Percentiles rank a stretch among this genome's conserved stretches.
phyloP scores from a whole-genome alignment of 352 stramenopile genomes.

The Globisporangium cylindrosporum region DNA sequence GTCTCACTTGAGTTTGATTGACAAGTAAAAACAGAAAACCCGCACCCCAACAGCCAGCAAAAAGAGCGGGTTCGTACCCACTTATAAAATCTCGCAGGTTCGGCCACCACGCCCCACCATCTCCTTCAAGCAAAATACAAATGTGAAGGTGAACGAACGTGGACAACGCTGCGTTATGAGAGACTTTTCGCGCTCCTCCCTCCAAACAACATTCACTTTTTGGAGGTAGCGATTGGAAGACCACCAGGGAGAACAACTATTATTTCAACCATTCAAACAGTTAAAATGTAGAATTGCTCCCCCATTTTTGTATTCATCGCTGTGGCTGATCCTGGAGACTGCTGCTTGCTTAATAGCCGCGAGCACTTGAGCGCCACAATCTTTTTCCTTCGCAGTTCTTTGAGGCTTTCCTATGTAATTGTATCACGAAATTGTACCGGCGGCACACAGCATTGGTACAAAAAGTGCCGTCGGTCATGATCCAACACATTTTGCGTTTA shows the following conservation, averaged over 20 bases:
- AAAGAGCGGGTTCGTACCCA: slow-evolving; percentile 1
- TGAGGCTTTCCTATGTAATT: background rate
- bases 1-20: background rate
- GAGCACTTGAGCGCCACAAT: background rate
- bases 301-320: background rate
- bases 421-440: background rate
- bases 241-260: background rate
- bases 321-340: background rate
- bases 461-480: background rate
- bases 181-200: background rate
- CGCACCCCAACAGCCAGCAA: background rate
- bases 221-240: background rate
- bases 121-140: background rate
- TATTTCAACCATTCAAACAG: too few relatives aligned
- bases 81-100: background rate
- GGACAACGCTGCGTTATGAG: background rate
- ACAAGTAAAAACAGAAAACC: background rate
- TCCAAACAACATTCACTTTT: background rate
- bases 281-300: too few relatives aligned
- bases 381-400: background rate
- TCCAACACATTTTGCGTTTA: background rate
- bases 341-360: background rate
- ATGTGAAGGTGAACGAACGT: background rate
- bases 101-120: background rate
- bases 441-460: background rate